Conservation (phyloP, 805 yeast genomes). For the Candida cerambycidarum region DNA sequence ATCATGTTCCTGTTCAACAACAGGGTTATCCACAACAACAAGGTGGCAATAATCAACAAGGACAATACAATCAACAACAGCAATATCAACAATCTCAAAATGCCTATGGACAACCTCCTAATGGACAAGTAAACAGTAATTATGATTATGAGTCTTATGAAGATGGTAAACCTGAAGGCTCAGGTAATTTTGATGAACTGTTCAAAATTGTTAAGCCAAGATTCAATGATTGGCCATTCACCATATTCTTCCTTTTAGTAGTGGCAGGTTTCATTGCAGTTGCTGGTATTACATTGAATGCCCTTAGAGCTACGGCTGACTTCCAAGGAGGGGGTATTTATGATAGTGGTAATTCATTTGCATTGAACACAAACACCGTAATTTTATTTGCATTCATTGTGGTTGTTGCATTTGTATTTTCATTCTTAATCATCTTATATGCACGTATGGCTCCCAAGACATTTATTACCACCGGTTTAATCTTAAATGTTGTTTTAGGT, state of each 20-base stretch:
- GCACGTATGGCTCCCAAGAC: conserved; percentile 66
- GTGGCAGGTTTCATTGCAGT: conserved; percentile 69
- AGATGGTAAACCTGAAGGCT: conserved; percentile 30
- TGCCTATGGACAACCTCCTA: conserved; percentile 1
- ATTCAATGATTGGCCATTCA: conserved; percentile 72
- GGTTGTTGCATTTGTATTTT: conserved; percentile 57
- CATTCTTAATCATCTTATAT: conserved; percentile 52
- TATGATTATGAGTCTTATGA: conserved; percentile 30
- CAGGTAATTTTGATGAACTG: conserved; percentile 58
- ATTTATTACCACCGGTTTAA: conserved; percentile 68
- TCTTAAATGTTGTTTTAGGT: conserved; percentile 65
- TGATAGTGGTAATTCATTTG: conserved; percentile 48
- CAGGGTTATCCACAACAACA: conserved; percentile 15
- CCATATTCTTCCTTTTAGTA: conserved; percentile 47
- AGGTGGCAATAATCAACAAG: conserved; percentile 3
- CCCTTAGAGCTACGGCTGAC: conserved; percentile 56
- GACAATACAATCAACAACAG: conserved; percentile 7
- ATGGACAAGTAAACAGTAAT: not conserved
- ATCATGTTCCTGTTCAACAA: conserved; percentile 16
- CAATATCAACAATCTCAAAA: conserved; percentile 12
- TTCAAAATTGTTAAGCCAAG: conserved; percentile 64
- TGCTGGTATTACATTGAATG: conserved; percentile 65
- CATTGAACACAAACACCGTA: conserved; percentile 73
- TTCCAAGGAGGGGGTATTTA: conserved; percentile 67
- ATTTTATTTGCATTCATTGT: conserved; percentile 67